Evolutionary conservation across 2,329 filamentous ascomycete species (phyloP).

Genomic region (Lasiodiplodia gonubiensis): DNA sequence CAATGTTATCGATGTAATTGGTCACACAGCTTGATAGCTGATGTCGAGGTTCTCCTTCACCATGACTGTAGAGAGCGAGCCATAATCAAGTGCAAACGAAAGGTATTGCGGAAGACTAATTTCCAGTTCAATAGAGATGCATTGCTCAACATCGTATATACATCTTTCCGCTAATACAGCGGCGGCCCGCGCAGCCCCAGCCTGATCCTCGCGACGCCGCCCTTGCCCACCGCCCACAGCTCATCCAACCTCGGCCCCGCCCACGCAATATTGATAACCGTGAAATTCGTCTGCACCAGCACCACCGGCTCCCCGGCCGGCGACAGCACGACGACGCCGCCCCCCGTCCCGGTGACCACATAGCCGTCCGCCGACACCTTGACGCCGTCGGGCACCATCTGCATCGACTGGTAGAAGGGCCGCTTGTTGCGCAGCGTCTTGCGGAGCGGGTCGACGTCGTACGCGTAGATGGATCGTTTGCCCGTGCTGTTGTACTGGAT

Average conservation of each 20-base stretch:
- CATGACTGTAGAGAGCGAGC: too few species aligned
- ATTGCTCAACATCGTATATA: background rate
- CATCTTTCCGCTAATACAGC: background rate
- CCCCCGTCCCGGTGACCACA: background rate
- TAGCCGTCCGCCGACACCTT: background rate
- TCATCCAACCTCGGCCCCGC: background rate
- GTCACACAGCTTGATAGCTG: too few species aligned
- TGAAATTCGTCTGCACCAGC: constrained; percentile 11
- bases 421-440: background rate
- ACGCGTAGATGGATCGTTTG: constrained; percentile 1
- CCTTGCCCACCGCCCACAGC: constrained; percentile 5
- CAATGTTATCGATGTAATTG: too few species aligned
- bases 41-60: too few species aligned
- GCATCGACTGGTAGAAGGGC: background rate
- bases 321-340: background rate
- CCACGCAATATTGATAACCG: background rate
- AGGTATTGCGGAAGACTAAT: too few species aligned
- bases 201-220: background rate
- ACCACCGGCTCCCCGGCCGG: background rate
- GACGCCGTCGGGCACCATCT: background rate
- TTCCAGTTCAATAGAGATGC: background rate
- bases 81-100: too few species aligned
- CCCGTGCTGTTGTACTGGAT: constrained; percentile 4
- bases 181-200: background rate
- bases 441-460: background rate